Percentiles rank a stretch among this genome's conserved stretches.
Conservation (phyloP, 768 basidiomycete genomes). For the Boletus vermiculosoides region DNA sequence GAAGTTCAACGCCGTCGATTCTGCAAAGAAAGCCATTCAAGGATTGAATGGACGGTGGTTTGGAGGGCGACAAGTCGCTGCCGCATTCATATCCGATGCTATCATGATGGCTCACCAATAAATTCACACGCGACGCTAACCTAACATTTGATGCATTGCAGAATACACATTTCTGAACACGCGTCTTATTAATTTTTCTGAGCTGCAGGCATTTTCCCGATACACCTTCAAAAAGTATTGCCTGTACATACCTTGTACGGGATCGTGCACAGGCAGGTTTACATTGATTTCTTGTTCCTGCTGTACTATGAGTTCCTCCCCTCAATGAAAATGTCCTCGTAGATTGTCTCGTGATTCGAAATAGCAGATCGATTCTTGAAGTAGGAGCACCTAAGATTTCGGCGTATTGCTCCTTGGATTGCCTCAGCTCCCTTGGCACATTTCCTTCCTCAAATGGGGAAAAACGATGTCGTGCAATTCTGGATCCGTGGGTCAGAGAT, state of each 20-base stretch:
- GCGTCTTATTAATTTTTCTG: constrained; percentile 31
- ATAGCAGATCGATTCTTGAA: constrained; percentile 23
- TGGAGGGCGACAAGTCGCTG: constrained; percentile 85
- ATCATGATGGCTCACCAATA: constrained; percentile 91
- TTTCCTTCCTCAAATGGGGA: neutral
- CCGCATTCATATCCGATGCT: constrained; percentile 87
- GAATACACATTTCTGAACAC: constrained; percentile 24
- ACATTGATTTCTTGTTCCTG: constrained; percentile 31
- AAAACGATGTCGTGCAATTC: neutral
- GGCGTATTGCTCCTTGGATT: constrained; percentile 1
- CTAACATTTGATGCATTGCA: constrained; percentile 29
- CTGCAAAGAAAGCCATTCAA: constrained; percentile 80
- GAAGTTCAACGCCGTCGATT: constrained; percentile 78
- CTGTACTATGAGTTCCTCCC: constrained; percentile 29
- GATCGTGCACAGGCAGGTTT: constrained; percentile 40
- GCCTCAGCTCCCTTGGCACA: neutral
- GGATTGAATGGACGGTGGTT: constrained; percentile 98
- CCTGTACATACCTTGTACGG: constrained; percentile 34
- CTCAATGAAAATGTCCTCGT: constrained; percentile 36
- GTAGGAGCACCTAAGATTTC: constrained; percentile 12
- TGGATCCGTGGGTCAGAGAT: constrained; percentile 9
- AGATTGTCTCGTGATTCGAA: constrained; percentile 31
- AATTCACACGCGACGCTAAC: constrained; percentile 25
- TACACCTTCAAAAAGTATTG: constrained; percentile 31
- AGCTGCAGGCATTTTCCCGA: constrained; percentile 32